A percentile compares a stretch with the other conserved stretches of the same genome.
Evolutionary conservation across 2,329 filamentous ascomycete species (phyloP).

Genomic region (Neocucurbitaria cava): DNA sequence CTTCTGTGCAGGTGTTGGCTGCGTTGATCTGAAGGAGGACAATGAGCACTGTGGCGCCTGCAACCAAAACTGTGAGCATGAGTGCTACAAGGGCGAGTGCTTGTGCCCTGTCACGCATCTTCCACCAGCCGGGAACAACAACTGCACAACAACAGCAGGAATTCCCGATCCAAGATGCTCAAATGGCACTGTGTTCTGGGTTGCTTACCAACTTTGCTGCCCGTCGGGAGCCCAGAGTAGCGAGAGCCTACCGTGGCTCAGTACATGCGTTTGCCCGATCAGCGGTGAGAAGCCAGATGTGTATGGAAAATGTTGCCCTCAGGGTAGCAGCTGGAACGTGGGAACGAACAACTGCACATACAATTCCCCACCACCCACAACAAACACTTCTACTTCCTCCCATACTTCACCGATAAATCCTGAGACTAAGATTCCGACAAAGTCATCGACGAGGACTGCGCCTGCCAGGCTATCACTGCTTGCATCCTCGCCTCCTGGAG

Average conservation of each 20-base stretch:
- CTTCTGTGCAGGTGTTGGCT: background rate
- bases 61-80: background rate
- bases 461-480: too few species aligned
- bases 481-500: background rate
- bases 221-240: background rate
- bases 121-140: background rate
- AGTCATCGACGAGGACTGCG: background rate
- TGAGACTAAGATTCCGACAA: background rate
- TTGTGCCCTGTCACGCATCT: background rate
- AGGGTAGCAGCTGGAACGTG: background rate
- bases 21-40: background rate
- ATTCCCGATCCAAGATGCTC: background rate
- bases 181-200: background rate
- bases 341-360: background rate
- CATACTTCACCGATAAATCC: too few species aligned
- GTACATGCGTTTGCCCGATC: background rate
- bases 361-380: background rate
- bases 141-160: background rate
- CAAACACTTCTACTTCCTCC: background rate
- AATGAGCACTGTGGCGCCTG: background rate
- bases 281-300: background rate
- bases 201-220: background rate
- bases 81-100: constrained; percentile 1
- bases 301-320: constrained; percentile 1
- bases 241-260: background rate